Conservation (phyloP, 1,139 yeast genomes). For the Geotrichum citri-aurantii region DNA sequence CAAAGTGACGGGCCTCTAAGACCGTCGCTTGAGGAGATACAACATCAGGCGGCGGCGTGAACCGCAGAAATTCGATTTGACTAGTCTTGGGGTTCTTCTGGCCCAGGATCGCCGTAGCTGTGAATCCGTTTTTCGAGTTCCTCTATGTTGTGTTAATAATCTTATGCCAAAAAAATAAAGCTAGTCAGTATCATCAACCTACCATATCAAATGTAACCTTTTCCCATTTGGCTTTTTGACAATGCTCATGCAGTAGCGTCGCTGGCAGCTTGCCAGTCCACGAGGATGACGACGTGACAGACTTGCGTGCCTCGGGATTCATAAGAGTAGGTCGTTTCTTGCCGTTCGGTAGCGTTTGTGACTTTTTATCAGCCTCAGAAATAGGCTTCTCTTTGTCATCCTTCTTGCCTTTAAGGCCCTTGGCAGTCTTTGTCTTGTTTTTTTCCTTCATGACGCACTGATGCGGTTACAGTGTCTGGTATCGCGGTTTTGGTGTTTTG, state of each 20-base stretch:
- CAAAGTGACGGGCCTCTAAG: slow-evolving; percentile 81
- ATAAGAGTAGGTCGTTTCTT: slow-evolving; percentile 11
- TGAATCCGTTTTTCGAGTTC: slow-evolving; percentile 1
- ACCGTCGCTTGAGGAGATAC: slow-evolving; percentile 69
- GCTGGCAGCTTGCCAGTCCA: slow-evolving; percentile 97
- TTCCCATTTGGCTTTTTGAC: slow-evolving; percentile 88
- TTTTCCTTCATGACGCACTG: slow-evolving; percentile 8
- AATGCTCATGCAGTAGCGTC: slow-evolving; percentile 75
- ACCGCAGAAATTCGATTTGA: slow-evolving; percentile 53
- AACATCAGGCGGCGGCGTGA: slow-evolving; percentile 53
- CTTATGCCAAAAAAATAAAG: neutral
- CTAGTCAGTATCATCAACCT: slow-evolving; percentile 28
- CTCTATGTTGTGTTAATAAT: neutral
- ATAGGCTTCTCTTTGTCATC: neutral
- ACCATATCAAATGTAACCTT: slow-evolving; percentile 73
- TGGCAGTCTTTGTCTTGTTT: slow-evolving; percentile 4
- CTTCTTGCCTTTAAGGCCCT: neutral
- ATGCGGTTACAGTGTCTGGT: too few species aligned
- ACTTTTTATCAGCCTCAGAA: neutral
- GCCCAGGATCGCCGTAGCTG: slow-evolving; percentile 41
- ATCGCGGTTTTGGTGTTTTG: neutral
- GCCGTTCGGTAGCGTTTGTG: neutral
- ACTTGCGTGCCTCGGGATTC: slow-evolving; percentile 19
- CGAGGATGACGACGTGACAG: slow-evolving; percentile 52
- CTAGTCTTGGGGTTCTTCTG: slow-evolving; percentile 80